Evolutionary conservation across 2,329 filamentous ascomycete species (phyloP).

Genomic region (Ilyonectria mors-panacis): DNA sequence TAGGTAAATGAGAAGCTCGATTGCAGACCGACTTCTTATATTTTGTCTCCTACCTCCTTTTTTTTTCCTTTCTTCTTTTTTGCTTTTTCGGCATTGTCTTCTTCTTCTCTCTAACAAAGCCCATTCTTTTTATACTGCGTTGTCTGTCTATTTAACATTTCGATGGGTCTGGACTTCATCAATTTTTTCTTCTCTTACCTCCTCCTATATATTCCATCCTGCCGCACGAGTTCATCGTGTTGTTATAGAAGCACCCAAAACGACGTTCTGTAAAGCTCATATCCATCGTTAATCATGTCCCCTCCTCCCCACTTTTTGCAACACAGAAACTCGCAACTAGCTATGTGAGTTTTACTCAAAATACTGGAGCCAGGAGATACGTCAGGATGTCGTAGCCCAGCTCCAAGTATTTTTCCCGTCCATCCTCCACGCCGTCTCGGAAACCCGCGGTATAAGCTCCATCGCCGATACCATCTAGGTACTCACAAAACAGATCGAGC

Average conservation of each 20-base stretch:
- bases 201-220: not conserved
- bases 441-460: constrained; percentile 58
- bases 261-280: too few species aligned
- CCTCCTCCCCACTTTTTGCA: too few species aligned
- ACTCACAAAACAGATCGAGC: constrained; percentile 60
- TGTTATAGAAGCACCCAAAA: too few species aligned
- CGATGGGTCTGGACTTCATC: not conserved
- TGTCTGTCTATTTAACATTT: not conserved
- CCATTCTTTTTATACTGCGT: not conserved
- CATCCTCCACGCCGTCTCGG: constrained; percentile 41
- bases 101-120: not conserved
- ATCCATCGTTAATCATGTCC: not conserved
- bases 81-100: not conserved
- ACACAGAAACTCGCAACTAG: not conserved
- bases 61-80: not conserved
- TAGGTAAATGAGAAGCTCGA: not conserved
- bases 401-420: constrained; percentile 57
- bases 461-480: constrained; percentile 65
- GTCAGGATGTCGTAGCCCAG: constrained; percentile 69
- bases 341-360: constrained; percentile 52
- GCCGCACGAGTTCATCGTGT: too few species aligned
- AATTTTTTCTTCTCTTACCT: not conserved
- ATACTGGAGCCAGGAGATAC: constrained; percentile 65
- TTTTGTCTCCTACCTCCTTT: not conserved
- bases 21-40: too few species aligned